Conservation (phyloP, 352 stramenopile species). For the Pythium vanterpoolii region DNA sequence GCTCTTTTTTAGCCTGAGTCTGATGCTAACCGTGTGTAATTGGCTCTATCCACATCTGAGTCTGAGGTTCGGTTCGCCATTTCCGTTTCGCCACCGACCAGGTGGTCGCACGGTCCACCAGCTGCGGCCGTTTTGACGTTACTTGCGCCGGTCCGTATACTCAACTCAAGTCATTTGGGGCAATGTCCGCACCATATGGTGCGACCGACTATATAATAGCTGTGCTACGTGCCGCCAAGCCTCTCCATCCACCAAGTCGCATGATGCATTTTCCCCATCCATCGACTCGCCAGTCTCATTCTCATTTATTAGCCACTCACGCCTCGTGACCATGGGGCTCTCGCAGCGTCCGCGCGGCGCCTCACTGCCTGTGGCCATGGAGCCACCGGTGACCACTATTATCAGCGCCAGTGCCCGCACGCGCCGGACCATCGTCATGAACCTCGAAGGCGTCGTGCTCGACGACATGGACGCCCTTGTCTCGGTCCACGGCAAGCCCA, state of each 20-base stretch:
- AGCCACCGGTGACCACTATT: not conserved
- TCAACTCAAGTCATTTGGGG: no score
- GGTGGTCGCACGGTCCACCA: not conserved
- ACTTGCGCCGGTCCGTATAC: no score
- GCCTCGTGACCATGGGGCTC: not conserved
- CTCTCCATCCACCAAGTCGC: not conserved
- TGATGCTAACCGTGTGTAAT: no score
- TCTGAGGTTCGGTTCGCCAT: not conserved
- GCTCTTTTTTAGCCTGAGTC: no score
- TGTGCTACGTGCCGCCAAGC: not conserved
- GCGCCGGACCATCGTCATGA: not conserved
- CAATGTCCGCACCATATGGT: not conserved
- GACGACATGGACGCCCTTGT: constrained; percentile 13
- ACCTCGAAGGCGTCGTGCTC: constrained; percentile 7
- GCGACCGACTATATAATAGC: not conserved
- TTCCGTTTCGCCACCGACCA: constrained; percentile 1
- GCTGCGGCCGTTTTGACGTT: constrained; percentile 1
- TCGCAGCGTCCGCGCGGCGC: constrained; percentile 7
- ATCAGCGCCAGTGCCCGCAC: not conserved
- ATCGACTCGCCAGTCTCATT: not conserved
- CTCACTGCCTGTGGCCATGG: constrained; percentile 8
- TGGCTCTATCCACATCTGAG: no score
- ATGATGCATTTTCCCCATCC: no score
- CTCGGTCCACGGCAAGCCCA: constrained; percentile 4
- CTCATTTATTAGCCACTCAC: not conserved